Evolutionary conservation across 345 rosid species (phyloP).

Genomic region (Syzygium aqueum): DNA sequence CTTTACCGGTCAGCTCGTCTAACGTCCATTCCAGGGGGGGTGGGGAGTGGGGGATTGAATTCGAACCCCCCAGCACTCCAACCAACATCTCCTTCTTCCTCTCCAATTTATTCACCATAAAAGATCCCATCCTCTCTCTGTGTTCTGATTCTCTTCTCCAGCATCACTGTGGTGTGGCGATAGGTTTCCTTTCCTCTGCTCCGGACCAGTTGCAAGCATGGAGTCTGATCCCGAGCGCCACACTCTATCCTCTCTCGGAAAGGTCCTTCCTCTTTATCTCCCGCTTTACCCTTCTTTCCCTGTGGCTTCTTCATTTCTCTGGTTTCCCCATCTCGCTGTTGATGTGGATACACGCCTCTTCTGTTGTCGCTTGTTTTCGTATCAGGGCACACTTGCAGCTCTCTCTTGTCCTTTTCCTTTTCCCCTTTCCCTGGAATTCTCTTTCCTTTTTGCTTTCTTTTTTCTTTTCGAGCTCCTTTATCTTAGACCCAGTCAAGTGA

Average conservation of each 20-base stretch:
- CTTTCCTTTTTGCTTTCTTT: too few relatives aligned
- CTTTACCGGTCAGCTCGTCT: neutral
- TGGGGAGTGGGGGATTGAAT: neutral
- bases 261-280: conserved; percentile 19
- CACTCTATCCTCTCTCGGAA: conserved; percentile 27
- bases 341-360: neutral
- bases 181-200: neutral
- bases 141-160: neutral
- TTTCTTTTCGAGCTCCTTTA: too few relatives aligned
- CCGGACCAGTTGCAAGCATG: conserved; percentile 13
- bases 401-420: neutral
- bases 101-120: too few relatives aligned
- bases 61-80: neutral
- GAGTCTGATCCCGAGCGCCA: conserved; percentile 45
- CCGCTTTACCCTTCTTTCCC: neutral
- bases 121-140: neutral
- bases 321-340: neutral
- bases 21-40: neutral
- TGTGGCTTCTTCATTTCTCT: neutral
- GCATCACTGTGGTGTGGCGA: neutral
- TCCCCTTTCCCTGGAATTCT: too few relatives aligned
- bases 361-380: neutral
- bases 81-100: too few relatives aligned
- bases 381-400: neutral
- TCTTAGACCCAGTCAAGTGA: neutral